These are phyloP conservation scores for Cladophialophora psammophila DNA, from an alignment of 2,329 filamentous ascomycete genomes.

Conservation along the genomic window DNA sequence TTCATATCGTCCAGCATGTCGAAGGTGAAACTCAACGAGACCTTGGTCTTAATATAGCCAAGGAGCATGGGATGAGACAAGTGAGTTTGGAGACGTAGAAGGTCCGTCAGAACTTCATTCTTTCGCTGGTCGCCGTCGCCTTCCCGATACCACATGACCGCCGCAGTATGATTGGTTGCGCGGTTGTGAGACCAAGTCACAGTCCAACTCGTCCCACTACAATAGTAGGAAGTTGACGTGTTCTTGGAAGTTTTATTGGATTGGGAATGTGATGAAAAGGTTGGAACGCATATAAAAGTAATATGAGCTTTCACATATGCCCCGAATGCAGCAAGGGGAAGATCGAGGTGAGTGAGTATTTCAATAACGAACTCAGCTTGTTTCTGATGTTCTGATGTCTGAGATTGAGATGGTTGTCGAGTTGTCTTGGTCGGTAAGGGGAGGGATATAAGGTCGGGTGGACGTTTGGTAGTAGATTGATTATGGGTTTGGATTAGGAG, in stretches of 20 bases:
- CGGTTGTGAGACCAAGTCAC: constrained; percentile 33
- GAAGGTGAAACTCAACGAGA: constrained; percentile 35
- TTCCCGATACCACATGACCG: constrained; percentile 36
- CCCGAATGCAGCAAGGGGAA: constrained; percentile 35
- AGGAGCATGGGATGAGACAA: constrained; percentile 37
- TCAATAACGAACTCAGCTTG: constrained; percentile 32
- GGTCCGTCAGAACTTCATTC: constrained; percentile 32
- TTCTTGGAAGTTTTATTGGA: constrained; percentile 11
- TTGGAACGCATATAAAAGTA: constrained; percentile 31
- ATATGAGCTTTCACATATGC: constrained; percentile 35
- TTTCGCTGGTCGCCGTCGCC: constrained; percentile 34
- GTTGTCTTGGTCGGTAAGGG: not conserved
- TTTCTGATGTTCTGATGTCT: constrained; percentile 21
- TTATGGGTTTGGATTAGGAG: constrained; percentile 36
- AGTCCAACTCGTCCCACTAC: constrained; percentile 33
- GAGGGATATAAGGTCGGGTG: constrained; percentile 10
- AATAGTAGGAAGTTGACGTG: constrained; percentile 28
- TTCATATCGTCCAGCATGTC: constrained; percentile 38
- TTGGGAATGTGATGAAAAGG: constrained; percentile 5
- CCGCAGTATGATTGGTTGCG: constrained; percentile 30
- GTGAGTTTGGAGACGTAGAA: constrained; percentile 32
- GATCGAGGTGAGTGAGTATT: constrained; percentile 22
- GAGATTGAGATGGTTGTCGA: constrained; percentile 5
- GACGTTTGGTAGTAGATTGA: constrained; percentile 28
- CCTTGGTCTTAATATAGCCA: constrained; percentile 37